phyloP scores from a whole-genome alignment of 192 early-diverging fungal genomes.

The Oehlia diaphana region DNA sequence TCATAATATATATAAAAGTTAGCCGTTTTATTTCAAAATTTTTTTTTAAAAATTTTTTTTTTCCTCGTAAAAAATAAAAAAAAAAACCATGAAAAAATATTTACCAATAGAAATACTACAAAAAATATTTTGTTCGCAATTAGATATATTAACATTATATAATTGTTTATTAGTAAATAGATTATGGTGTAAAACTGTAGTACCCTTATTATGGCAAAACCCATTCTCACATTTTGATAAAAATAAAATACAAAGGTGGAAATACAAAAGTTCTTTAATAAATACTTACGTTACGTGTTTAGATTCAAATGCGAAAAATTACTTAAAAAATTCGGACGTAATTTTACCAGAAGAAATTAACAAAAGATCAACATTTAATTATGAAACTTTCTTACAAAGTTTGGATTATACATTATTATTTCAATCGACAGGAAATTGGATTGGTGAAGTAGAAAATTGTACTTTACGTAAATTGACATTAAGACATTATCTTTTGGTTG shows the following conservation, averaged over 20 bases:
- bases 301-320: not conserved
- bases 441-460: not conserved
- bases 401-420: constrained; percentile 1
- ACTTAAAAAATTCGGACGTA: not conserved
- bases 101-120: constrained; percentile 4
- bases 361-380: not conserved
- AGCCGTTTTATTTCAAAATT: not conserved
- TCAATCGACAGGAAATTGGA: constrained; percentile 5
- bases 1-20: no score
- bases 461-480: not conserved
- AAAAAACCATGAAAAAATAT: not conserved
- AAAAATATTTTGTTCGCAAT: not conserved
- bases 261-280: not conserved
- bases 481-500: not conserved
- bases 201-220: constrained; percentile 7
- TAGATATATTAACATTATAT: not conserved
- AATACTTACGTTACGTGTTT: not conserved
- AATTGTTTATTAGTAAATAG: constrained; percentile 6
- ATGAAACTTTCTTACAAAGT: constrained; percentile 3
- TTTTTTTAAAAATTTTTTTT: no score
- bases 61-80: not conserved
- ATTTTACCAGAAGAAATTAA: not conserved
- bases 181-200: constrained; percentile 7
- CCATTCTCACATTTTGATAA: not conserved
- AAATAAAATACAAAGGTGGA: constrained; percentile 4